Conservation (phyloP, 176 grass and related monocot genomes). For the Carex cristatella region DNA sequence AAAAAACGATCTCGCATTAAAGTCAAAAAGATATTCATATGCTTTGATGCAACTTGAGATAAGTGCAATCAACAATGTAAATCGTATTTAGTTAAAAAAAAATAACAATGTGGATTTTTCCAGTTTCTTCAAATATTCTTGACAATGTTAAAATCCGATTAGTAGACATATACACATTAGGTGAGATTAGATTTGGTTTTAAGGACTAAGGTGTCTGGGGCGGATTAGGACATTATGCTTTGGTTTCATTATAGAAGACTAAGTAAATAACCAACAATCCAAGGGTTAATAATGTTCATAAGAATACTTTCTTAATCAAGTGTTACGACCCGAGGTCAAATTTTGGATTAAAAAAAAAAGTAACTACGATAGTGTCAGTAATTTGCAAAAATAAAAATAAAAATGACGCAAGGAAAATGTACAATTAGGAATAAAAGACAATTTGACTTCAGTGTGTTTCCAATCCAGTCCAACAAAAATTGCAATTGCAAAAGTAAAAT, state of each 20-base stretch:
- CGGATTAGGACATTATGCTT: neutral
- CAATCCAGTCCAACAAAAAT: neutral
- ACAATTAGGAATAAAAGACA: too few relatives aligned
- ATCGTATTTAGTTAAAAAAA: neutral
- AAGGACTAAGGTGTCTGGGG: neutral
- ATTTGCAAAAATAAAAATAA: neutral
- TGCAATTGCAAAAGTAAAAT: neutral
- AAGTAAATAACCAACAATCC: neutral
- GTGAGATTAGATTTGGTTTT: neutral
- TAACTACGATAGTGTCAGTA: too few relatives aligned
- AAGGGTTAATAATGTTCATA: neutral
- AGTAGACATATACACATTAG: neutral
- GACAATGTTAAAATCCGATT: neutral
- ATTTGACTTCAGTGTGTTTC: too few relatives aligned
- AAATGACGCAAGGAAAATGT: too few relatives aligned
- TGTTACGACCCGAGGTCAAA: neutral
- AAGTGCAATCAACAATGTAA: neutral
- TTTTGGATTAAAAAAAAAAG: neutral
- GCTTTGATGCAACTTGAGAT: neutral
- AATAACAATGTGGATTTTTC: neutral
- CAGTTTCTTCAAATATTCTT: neutral
- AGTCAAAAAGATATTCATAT: neutral
- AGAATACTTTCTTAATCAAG: neutral
- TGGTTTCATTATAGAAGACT: neutral
- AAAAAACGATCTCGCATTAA: neutral